A percentile compares a stretch with the other conserved stretches of the same genome.
Conservation (phyloP, 2,329 filamentous ascomycete genomes). For the Verticillium albo-atrum region DNA sequence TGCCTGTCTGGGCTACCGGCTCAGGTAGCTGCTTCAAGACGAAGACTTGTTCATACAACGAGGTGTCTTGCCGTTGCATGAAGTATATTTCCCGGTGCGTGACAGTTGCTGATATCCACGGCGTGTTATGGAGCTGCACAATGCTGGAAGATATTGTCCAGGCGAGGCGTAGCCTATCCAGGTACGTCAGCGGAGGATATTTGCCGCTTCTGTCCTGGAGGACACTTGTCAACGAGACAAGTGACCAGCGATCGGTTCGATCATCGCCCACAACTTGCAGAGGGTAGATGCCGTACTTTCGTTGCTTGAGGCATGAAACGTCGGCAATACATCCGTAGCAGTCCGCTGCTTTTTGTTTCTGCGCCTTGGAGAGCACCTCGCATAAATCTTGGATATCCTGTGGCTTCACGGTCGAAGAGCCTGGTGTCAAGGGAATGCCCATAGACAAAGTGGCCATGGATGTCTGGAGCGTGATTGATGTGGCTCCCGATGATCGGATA, state of each 20-base stretch:
- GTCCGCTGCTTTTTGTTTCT: neutral
- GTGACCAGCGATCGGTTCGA: neutral
- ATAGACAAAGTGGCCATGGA: neutral
- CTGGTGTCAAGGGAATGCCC: neutral
- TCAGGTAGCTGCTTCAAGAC: conserved; percentile 1
- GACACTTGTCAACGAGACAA: neutral
- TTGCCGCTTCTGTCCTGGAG: neutral
- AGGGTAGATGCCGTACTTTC: neutral
- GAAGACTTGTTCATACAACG: neutral
- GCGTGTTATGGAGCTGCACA: conserved; percentile 16
- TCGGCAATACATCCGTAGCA: conserved; percentile 5
- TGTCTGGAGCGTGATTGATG: neutral
- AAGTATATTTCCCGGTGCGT: conserved; percentile 3
- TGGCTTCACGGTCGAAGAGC: too few species aligned
- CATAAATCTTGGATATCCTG: too few species aligned
- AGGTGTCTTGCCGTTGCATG: neutral
- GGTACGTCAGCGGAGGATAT: conserved; percentile 8
- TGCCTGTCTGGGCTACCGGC: neutral
- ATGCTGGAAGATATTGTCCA: conserved; percentile 14
- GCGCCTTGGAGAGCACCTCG: neutral
- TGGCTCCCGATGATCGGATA: too few species aligned
- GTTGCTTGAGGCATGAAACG: neutral
- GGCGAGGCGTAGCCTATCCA: conserved; percentile 13
- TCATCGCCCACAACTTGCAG: neutral
- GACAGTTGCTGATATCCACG: conserved; percentile 15